Conservation (phyloP, 495 filamentous ascomycete genomes). For the Xylaria castorea region DNA sequence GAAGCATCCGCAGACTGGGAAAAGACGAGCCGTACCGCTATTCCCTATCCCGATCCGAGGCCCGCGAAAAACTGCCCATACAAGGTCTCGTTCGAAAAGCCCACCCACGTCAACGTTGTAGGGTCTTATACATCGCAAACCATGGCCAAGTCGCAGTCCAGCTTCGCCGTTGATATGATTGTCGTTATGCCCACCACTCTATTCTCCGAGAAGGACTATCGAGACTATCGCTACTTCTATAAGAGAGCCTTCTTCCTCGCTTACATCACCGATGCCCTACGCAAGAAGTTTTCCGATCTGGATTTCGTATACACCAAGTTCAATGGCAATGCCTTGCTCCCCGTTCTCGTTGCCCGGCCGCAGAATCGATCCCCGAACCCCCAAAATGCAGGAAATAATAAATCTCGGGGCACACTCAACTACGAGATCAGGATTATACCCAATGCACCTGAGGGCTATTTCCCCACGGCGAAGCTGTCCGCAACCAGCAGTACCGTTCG, state of each 20-base stretch:
- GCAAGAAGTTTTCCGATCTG: slow-evolving; percentile 59
- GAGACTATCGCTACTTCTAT: slow-evolving; percentile 92
- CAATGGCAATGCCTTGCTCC: slow-evolving; percentile 79
- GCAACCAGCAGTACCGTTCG: slow-evolving; percentile 77
- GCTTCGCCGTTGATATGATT: slow-evolving; percentile 76
- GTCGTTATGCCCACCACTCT: slow-evolving; percentile 80
- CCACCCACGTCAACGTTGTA: slow-evolving; percentile 81
- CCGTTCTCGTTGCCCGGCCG: slow-evolving; percentile 64
- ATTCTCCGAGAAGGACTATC: slow-evolving; percentile 93
- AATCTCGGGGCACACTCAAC: slow-evolving; percentile 35
- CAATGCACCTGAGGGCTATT: slow-evolving; percentile 67
- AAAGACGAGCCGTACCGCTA: slow-evolving; percentile 65
- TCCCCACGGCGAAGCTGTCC: slow-evolving; percentile 70
- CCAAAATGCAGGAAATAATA: slow-evolving; percentile 6
- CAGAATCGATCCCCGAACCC: slow-evolving; percentile 9
- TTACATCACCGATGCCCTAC: slow-evolving; percentile 73
- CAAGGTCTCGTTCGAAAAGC: slow-evolving; percentile 77
- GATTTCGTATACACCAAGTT: slow-evolving; percentile 69
- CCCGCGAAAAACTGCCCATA: slow-evolving; percentile 78
- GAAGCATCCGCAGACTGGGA: slow-evolving; percentile 73
- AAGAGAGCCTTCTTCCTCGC: slow-evolving; percentile 93
- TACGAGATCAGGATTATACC: slow-evolving; percentile 81
- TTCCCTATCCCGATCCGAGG: slow-evolving; percentile 83
- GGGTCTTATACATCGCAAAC: slow-evolving; percentile 86
- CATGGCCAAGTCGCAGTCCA: slow-evolving; percentile 64